These are phyloP conservation scores for Phaffomyces thermotolerans DNA, from an alignment of 805 yeast genomes.

Conservation along the genomic window DNA sequence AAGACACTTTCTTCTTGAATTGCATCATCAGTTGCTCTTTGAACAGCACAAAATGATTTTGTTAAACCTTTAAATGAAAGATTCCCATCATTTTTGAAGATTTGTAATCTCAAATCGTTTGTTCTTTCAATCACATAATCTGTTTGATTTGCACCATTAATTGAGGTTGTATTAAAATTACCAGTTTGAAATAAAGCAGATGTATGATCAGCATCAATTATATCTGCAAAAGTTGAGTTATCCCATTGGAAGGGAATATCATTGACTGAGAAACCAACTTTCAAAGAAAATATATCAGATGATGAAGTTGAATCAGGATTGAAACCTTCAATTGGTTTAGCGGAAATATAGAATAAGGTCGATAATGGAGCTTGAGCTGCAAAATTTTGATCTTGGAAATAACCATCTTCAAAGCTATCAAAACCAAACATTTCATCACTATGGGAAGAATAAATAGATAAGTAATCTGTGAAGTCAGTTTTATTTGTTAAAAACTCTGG, in stretches of 20 bases:
- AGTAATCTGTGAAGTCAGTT: constrained; percentile 1
- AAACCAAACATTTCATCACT: constrained; percentile 2
- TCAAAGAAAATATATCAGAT: constrained; percentile 16
- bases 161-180: constrained; percentile 29
- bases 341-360: constrained; percentile 5
- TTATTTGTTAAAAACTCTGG: constrained; percentile 2
- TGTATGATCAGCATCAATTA: constrained; percentile 64
- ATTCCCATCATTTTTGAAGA: constrained; percentile 38
- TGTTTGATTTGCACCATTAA: constrained; percentile 5
- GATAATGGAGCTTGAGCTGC: constrained; percentile 9
- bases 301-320: neutral
- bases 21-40: constrained; percentile 22
- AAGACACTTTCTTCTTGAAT: constrained; percentile 27
- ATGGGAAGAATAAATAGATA: constrained; percentile 3
- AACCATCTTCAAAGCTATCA: constrained; percentile 9
- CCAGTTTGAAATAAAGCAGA: constrained; percentile 64
- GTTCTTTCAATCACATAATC: constrained; percentile 4
- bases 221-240: constrained; percentile 41
- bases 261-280: constrained; percentile 57
- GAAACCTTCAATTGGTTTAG: constrained; percentile 11
- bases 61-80: constrained; percentile 34
- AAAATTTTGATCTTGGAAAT: constrained; percentile 10
- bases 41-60: constrained; percentile 67
- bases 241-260: constrained; percentile 69
- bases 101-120: constrained; percentile 31